These are phyloP conservation scores for Hypoxylon sp. DNA, from an alignment of 2,329 filamentous ascomycete species.

Conservation along the genomic window DNA sequence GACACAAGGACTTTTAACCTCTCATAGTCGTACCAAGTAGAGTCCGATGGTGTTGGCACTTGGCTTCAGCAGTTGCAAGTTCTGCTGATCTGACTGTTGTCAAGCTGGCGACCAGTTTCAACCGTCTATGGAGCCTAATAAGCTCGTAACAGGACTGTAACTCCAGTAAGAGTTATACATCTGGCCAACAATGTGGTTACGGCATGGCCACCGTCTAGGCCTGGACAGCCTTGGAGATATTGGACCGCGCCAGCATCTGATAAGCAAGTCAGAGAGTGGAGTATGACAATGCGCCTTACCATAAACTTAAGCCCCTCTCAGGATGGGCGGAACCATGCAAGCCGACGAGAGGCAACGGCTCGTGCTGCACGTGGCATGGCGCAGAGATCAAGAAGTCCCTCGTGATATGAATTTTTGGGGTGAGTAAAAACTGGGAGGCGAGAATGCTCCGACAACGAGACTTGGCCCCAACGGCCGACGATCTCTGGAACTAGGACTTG, in stretches of 20 bases:
- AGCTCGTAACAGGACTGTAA: conserved; percentile 24
- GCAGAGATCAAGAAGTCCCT: conserved; percentile 37
- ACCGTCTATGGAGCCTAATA: conserved; percentile 22
- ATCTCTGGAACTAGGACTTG: conserved; percentile 38
- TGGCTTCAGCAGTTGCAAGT: conserved; percentile 22
- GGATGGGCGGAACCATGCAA: conserved; percentile 26
- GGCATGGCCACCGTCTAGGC: conserved; percentile 19
- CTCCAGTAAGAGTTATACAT: conserved; percentile 21
- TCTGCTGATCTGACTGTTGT: conserved; percentile 22
- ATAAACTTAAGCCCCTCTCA: conserved; percentile 38
- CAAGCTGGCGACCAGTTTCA: conserved; percentile 20
- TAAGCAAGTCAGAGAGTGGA: conserved; percentile 28
- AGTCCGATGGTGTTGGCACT: conserved; percentile 23
- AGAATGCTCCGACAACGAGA: conserved; percentile 41
- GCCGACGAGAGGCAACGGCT: conserved; percentile 34
- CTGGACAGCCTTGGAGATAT: conserved; percentile 14
- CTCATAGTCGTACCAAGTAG: conserved; percentile 17
- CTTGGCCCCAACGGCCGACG: conserved; percentile 40
- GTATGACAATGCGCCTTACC: conserved; percentile 38
- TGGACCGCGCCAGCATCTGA: conserved; percentile 35
- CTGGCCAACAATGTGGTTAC: conserved; percentile 21
- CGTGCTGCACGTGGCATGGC: conserved; percentile 41
- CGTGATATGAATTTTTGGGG: conserved; percentile 42
- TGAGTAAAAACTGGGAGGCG: conserved; percentile 32
- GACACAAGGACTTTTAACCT: conserved; percentile 35